Evolutionary conservation across 805 yeast genomes (phyloP).

Genomic region (Barnettozyma sucrosica): DNA sequence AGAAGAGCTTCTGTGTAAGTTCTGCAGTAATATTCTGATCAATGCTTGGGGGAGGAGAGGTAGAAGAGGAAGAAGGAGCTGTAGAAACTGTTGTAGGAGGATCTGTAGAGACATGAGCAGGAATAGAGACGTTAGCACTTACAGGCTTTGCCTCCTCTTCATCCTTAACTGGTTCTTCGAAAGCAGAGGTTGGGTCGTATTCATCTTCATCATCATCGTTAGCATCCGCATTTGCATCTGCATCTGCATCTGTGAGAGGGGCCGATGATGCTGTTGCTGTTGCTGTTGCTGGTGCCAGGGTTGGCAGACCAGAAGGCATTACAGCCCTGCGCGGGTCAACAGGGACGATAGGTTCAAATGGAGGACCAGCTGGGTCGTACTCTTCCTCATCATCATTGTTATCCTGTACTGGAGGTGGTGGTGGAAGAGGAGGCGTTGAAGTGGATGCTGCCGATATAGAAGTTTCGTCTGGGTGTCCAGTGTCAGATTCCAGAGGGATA

Average conservation of each 20-base stretch:
- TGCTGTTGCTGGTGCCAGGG: not conserved
- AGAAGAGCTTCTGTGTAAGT: conserved; percentile 21
- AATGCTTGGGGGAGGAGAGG: conserved; percentile 19
- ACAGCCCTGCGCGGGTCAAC: not conserved
- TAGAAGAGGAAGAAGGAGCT: conserved; percentile 6
- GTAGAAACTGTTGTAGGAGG: conserved; percentile 4
- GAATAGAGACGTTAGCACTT: conserved; percentile 2
- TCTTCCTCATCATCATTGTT: not conserved
- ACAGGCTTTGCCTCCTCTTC: conserved; percentile 1
- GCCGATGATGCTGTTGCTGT: too few relatives aligned
- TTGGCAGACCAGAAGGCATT: not conserved
- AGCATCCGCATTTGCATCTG: not conserved
- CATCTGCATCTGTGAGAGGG: too few relatives aligned
- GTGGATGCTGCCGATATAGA: not conserved
- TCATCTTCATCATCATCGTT: conserved; percentile 6
- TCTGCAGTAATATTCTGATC: conserved; percentile 9
- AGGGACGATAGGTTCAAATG: not conserved
- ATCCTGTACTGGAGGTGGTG: not conserved
- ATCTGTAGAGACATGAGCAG: conserved; percentile 2
- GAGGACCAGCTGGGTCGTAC: conserved; percentile 13
- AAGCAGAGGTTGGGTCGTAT: conserved; percentile 14
- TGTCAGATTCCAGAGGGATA: not conserved
- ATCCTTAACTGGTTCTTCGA: conserved; percentile 2
- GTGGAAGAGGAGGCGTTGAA: not conserved
- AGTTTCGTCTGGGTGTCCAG: not conserved